Conservation (phyloP, 176 grass and related monocot genomes). For the Oryza officinalis region DNA sequence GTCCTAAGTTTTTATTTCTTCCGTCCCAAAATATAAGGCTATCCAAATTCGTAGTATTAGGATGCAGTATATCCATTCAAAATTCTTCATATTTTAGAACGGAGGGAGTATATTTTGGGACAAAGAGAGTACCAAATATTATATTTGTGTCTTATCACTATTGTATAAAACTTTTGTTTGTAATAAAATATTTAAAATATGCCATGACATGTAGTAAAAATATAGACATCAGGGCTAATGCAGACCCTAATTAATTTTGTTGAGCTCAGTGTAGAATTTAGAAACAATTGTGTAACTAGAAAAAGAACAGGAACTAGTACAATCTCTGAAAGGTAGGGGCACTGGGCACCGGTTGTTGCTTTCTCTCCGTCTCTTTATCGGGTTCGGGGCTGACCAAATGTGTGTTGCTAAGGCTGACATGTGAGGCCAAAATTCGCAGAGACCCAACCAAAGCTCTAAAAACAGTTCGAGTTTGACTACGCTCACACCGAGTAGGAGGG, state of each 20-base stretch:
- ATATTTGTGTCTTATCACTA: no score
- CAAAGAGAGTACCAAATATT: no score
- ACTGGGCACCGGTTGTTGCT: background rate
- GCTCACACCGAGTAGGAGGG: background rate
- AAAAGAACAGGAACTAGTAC: background rate
- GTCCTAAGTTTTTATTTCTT: no score
- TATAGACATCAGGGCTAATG: background rate
- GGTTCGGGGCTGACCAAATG: background rate
- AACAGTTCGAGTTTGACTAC: background rate
- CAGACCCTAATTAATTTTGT: background rate
- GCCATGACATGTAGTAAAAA: no score
- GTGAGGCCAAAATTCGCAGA: background rate
- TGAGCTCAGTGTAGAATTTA: background rate
- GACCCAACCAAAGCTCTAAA: background rate
- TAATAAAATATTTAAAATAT: no score
- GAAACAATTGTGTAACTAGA: background rate
- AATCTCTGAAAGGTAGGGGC: background rate
- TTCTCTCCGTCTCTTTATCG: background rate
- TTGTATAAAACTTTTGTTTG: no score
- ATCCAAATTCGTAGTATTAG: no score
- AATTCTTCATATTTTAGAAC: no score
- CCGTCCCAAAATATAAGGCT: no score
- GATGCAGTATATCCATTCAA: no score
- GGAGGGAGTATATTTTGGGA: no score
- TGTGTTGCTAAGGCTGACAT: background rate